These are phyloP conservation scores for Coccomyxa subellipsoidea DNA, from an alignment of 163 green algal species.

Conservation along the genomic window DNA sequence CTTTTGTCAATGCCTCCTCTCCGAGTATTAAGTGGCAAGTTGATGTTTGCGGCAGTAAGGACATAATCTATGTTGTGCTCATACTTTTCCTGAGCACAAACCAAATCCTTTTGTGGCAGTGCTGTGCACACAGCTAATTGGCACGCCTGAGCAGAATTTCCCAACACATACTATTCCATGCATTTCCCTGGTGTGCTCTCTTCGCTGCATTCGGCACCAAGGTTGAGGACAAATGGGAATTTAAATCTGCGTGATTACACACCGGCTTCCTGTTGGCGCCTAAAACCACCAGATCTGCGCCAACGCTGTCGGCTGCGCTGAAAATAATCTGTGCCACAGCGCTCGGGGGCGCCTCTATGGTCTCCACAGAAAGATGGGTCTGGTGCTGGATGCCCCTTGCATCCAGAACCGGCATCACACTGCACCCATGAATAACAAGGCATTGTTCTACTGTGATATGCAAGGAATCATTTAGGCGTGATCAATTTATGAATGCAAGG, in stretches of 20 bases:
- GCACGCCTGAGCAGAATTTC: too few species aligned
- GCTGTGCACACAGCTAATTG: too few species aligned
- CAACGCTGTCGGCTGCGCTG: not conserved
- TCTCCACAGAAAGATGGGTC: not conserved
- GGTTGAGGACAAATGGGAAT: too few species aligned
- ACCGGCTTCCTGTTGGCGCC: not conserved
- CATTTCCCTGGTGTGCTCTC: not conserved
- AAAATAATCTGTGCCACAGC: not conserved
- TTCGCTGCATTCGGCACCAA: not conserved
- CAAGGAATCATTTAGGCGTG: too few species aligned
- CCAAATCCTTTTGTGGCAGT: too few species aligned
- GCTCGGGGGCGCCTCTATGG: not conserved
- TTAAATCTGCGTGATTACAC: not conserved
- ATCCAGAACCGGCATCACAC: slow-evolving; percentile 1
- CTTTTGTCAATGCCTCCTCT: not conserved
- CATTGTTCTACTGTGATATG: not conserved
- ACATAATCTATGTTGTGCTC: too few species aligned
- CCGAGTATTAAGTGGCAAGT: too few species aligned
- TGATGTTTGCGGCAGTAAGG: too few species aligned
- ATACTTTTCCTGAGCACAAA: too few species aligned
- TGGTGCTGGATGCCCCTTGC: not conserved
- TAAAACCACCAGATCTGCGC: not conserved
- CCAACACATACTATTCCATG: too few species aligned
- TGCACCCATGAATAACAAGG: not conserved
- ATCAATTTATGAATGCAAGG: too few species aligned